These are phyloP conservation scores for Backusella circina DNA, from an alignment of 192 early-diverging fungal genomes.

Conservation along the genomic window DNA sequence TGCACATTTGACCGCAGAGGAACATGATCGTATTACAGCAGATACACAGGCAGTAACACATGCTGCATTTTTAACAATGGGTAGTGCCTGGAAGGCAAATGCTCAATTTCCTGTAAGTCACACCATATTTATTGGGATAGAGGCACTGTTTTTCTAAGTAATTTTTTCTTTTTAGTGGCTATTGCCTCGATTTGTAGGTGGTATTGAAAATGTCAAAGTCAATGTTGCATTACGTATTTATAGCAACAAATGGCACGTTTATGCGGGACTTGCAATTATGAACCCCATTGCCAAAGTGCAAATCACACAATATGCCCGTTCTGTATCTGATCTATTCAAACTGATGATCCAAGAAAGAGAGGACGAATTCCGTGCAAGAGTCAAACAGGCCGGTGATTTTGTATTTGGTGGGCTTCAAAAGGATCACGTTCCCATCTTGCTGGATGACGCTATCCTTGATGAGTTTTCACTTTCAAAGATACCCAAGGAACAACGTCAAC, in stretches of 20 bases:
- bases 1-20: constrained; percentile 73
- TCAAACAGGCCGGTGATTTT: constrained; percentile 75
- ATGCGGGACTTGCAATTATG: constrained; percentile 90
- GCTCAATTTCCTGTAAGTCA: constrained; percentile 73
- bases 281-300: constrained; percentile 86
- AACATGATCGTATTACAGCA: constrained; percentile 95
- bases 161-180: constrained; percentile 66
- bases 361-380: constrained; percentile 69
- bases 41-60: constrained; percentile 98
- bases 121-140: background rate
- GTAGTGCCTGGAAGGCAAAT: constrained; percentile 88
- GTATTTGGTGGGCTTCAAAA: constrained; percentile 75
- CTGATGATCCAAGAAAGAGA: constrained; percentile 89
- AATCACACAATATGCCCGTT: constrained; percentile 84
- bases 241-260: constrained; percentile 96
- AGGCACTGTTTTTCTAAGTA: background rate
- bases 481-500: constrained; percentile 61
- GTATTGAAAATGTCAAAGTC: constrained; percentile 97
- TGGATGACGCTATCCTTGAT: constrained; percentile 81
- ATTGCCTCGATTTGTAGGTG: constrained; percentile 81
- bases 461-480: constrained; percentile 84
- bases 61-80: constrained; percentile 91
- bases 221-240: constrained; percentile 92
- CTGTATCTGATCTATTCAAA: constrained; percentile 89
- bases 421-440: constrained; percentile 61